Conservation (phyloP, 2,329 filamentous ascomycete genomes). For the Nakataea oryzae region DNA sequence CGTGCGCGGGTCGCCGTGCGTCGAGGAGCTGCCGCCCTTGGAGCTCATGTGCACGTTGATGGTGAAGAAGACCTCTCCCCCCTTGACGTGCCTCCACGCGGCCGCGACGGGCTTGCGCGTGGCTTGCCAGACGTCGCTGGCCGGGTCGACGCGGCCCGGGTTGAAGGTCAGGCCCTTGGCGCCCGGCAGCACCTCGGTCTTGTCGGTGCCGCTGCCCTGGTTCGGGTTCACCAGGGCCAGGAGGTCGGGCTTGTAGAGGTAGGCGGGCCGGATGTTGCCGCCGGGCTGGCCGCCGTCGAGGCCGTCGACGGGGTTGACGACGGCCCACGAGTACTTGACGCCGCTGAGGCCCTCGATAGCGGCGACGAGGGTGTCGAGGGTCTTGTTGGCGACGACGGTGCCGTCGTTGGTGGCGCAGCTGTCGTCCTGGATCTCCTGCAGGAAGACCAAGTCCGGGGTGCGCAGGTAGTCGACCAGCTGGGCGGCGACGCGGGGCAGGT, state of each 20-base stretch:
- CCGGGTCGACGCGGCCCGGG: constrained; percentile 57
- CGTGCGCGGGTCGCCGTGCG: constrained; percentile 56
- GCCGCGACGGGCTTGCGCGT: constrained; percentile 60
- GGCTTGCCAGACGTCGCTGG: constrained; percentile 45
- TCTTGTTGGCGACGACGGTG: constrained; percentile 43
- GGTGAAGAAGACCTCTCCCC: constrained; percentile 50
- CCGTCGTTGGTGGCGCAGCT: constrained; percentile 51
- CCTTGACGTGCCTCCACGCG: constrained; percentile 48
- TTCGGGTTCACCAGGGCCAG: constrained; percentile 50
- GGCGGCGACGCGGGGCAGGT: constrained; percentile 46
- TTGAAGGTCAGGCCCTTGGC: constrained; percentile 51
- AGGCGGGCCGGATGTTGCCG: constrained; percentile 62
- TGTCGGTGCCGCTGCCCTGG: constrained; percentile 41
- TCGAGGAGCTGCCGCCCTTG: constrained; percentile 54
- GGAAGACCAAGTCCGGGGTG: constrained; percentile 53
- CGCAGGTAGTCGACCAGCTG: constrained; percentile 56
- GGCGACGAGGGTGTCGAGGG: constrained; percentile 42
- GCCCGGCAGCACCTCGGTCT: constrained; percentile 45
- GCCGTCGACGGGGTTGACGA: constrained; percentile 48
- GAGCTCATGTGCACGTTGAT: constrained; percentile 60
- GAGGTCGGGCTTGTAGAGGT: constrained; percentile 53
- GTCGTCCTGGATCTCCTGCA: constrained; percentile 64
- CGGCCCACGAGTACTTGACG: constrained; percentile 45
- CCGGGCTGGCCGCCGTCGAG: constrained; percentile 57
- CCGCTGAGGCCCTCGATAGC: constrained; percentile 39